Conservation (phyloP, 176 grass and related monocot species). For the Oryza nivara region DNA sequence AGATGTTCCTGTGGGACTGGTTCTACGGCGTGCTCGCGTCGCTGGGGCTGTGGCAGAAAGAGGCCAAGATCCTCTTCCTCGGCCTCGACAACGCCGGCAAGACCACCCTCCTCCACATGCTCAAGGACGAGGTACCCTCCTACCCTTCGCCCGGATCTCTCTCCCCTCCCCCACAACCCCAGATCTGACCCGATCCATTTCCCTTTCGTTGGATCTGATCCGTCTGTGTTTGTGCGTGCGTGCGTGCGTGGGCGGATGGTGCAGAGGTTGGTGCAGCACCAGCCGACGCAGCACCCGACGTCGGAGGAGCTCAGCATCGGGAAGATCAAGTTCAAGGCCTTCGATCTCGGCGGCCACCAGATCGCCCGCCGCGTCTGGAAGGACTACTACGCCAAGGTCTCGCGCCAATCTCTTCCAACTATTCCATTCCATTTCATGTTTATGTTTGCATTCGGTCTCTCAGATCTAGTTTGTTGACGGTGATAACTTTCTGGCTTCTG, state of each 20-base stretch:
- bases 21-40: conserved; percentile 77
- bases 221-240: background rate
- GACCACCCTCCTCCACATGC: conserved; percentile 81
- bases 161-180: background rate
- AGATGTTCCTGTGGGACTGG: conserved; percentile 76
- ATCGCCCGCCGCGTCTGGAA: conserved; percentile 84
- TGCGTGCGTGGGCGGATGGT: background rate
- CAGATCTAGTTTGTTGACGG: conserved; percentile 13
- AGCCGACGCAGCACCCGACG: conserved; percentile 79
- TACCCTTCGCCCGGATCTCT: background rate
- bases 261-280: conserved; percentile 79
- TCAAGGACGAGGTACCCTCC: conserved; percentile 61
- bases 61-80: conserved; percentile 85
- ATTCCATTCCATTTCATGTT: background rate
- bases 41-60: conserved; percentile 77
- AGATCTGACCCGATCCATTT: background rate
- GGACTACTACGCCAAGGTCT: conserved; percentile 77
- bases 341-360: conserved; percentile 77
- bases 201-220: conserved; percentile 15
- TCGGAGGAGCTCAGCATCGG: conserved; percentile 88
- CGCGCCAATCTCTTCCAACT: background rate
- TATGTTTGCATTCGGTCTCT: background rate
- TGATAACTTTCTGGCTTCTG: conserved; percentile 5
- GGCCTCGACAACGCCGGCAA: conserved; percentile 81
- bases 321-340: conserved; percentile 85